phyloP scores from a whole-genome alignment of 2,329 filamentous ascomycete species.

The Orbilia oligospora region DNA sequence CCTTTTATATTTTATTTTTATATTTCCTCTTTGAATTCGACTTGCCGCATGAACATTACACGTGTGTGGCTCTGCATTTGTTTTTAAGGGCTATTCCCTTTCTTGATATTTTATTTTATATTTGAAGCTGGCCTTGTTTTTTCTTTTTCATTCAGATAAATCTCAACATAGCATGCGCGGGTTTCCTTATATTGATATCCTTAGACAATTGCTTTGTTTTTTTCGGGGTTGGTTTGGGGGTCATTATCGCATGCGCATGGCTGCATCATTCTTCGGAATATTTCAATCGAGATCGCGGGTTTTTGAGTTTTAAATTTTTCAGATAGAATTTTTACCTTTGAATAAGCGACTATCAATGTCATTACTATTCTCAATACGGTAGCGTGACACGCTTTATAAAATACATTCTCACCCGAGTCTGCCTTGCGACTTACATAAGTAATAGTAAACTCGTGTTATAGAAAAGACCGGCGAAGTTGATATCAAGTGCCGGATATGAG shows the following conservation, averaged over 20 bases:
- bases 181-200: conserved; percentile 51
- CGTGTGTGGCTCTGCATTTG: conserved; percentile 4
- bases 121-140: conserved; percentile 26
- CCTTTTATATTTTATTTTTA: background rate
- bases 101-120: conserved; percentile 11
- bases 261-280: background rate
- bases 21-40: background rate
- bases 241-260: background rate
- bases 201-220: conserved; percentile 40
- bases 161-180: conserved; percentile 48
- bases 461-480: background rate
- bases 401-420: background rate
- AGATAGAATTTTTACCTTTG: conserved; percentile 15
- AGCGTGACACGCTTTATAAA: background rate
- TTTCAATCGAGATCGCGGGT: background rate
- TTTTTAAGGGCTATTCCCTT: background rate
- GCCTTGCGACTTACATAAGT: no score
- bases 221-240: conserved; percentile 15
- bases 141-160: conserved; percentile 20
- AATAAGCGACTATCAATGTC: conserved; percentile 14
- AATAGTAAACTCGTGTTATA: no score
- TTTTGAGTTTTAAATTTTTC: conserved; percentile 6
- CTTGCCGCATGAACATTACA: background rate
- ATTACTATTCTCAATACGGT: conserved; percentile 22
- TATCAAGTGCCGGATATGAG: background rate